These are phyloP conservation scores for Hyphopichia buzzinii DNA, from an alignment of 1,139 yeast genomes.

Conservation along the genomic window DNA sequence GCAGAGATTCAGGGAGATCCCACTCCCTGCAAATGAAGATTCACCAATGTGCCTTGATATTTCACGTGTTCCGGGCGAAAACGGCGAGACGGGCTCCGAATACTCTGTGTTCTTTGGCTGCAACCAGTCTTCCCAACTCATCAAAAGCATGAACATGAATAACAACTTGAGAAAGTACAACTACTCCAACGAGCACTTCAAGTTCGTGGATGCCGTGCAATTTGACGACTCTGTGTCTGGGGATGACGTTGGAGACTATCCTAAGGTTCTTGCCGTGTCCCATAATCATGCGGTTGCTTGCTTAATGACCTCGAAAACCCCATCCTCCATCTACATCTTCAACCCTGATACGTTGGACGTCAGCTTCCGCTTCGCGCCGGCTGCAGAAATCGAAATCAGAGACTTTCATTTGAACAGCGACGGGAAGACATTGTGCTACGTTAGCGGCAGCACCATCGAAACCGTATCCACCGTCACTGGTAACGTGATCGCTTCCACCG, in stretches of 20 bases:
- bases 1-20: conserved; percentile 62
- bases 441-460: conserved; percentile 54
- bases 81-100: conserved; percentile 23
- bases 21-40: conserved; percentile 62
- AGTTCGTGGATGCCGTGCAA: conserved; percentile 60
- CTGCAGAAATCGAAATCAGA: conserved; percentile 20
- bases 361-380: conserved; percentile 17
- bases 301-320: conserved; percentile 59
- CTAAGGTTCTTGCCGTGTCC: conserved; percentile 54
- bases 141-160: conserved; percentile 59
- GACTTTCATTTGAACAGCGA: conserved; percentile 34
- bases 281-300: conserved; percentile 57
- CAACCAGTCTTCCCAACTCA: conserved; percentile 59
- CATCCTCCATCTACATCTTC: conserved; percentile 58
- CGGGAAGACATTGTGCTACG: conserved; percentile 54
- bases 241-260: conserved; percentile 50
- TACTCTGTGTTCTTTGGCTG: conserved; percentile 67
- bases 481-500: conserved; percentile 30
- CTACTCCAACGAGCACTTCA: conserved; percentile 57
- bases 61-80: conserved; percentile 24
- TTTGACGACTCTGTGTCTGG: conserved; percentile 33
- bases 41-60: conserved; percentile 72
- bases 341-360: conserved; percentile 54
- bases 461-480: conserved; percentile 50
- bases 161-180: conserved; percentile 70